Conservation (phyloP, 2,329 filamentous ascomycete genomes). For the Pyrenophora seminiperda region DNA sequence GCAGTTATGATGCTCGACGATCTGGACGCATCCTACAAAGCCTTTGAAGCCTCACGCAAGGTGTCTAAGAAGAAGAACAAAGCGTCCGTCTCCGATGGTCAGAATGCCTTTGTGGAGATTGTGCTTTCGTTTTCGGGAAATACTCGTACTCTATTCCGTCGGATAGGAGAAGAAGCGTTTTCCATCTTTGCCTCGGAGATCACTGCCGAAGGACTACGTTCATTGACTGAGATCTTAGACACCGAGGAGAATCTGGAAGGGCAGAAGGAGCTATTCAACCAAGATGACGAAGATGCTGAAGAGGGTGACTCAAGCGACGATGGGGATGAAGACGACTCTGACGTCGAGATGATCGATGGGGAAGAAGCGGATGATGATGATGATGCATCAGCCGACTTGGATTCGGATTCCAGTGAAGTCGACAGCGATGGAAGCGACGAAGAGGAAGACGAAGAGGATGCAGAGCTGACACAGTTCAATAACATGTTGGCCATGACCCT, state of each 20-base stretch:
- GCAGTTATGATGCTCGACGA: constrained; percentile 82
- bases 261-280: constrained; percentile 83
- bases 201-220: constrained; percentile 72
- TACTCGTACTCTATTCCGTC: constrained; percentile 80
- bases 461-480: constrained; percentile 68
- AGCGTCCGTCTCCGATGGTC: constrained; percentile 29
- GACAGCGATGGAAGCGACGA: constrained; percentile 31
- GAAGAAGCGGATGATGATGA: constrained; percentile 37
- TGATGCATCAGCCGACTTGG: constrained; percentile 24
- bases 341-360: constrained; percentile 53
- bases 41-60: constrained; percentile 71
- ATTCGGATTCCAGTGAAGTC: constrained; percentile 21
- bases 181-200: constrained; percentile 78
- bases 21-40: constrained; percentile 63
- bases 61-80: constrained; percentile 55
- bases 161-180: constrained; percentile 88
- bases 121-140: constrained; percentile 88
- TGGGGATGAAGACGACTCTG: constrained; percentile 54
- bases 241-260: constrained; percentile 82
- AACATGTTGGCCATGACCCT: constrained; percentile 78
- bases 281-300: constrained; percentile 51
- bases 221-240: constrained; percentile 70
- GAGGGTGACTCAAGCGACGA: constrained; percentile 53
- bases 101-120: constrained; percentile 72
- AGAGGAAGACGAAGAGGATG: constrained; percentile 49